Base-by-base conservation (phyloP, 345 rosid genomes). In the Salix suchowensis region DNA sequence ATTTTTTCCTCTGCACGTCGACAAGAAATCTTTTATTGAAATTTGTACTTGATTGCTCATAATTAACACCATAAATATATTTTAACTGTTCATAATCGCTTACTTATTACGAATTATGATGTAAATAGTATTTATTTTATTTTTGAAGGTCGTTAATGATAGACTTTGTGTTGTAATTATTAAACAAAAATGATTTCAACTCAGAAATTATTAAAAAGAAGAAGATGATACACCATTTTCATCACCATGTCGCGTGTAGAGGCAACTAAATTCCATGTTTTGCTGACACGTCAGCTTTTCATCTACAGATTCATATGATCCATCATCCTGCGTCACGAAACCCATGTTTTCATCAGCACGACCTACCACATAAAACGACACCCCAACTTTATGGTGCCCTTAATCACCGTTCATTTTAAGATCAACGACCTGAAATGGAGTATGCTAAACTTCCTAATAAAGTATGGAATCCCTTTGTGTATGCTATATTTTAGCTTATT, bases 261-360 rank as follows among this genome's bases (percentile, higher is more conserved):
- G 16, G 23, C 65, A 8, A 55, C 66, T 28, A 32, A 14, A 58
- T 7, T 24, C 66, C 64, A 46, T 61, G 69, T 74, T 46, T 77
- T 44, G 3, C 60, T 32, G 48, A 70, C 79, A 70, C 75, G 79
- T 71, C 42, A 65, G 66, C 65, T 36, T 46, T 3, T 6, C 65
- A 15, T 1, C 18, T 34, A 2, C 2, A 42, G 58, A 34, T 54
- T 18, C 71, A 3, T 4, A 23, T 1, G 64, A n/a, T 1, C 66
- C 30, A 12, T 10, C 44, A 26, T 16, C 16, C 52, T 5, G 4
- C 68, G 10, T 70, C 74, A 70, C 79, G 65, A 5, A 2, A n/a
- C 37, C 69, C 74, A 34, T 26, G 62, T 11, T 15, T 23, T 8
- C 19, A 7, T 9, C 19, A 14, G 13, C 67, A 3, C 34, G 13